Conservation (phyloP, 345 rosid genomes). For the Camelina neglecta region DNA sequence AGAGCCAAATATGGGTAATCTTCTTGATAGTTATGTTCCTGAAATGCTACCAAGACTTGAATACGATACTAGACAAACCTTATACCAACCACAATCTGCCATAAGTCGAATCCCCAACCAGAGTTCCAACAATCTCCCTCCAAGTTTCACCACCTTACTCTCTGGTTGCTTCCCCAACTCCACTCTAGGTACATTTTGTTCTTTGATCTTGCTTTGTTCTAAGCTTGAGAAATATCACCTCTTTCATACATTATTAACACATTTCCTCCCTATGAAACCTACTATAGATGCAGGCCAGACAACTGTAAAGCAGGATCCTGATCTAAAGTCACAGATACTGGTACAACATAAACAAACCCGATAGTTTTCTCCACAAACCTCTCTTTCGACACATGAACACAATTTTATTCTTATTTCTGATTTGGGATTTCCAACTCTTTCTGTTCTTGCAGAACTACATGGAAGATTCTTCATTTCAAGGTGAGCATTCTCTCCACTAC, state of each 20-base stretch:
- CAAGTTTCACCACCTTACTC: slow-evolving; percentile 79
- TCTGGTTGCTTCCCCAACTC: slow-evolving; percentile 57
- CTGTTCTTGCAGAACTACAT: slow-evolving; percentile 65
- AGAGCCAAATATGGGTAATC: slow-evolving; percentile 40
- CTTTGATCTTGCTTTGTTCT: slow-evolving; percentile 26
- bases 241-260: slow-evolving; percentile 29
- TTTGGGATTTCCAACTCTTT: slow-evolving; percentile 22
- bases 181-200: slow-evolving; percentile 50
- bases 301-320: slow-evolving; percentile 45
- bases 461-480: slow-evolving; percentile 90
- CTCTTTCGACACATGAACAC: slow-evolving; percentile 12
- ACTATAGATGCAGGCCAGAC: slow-evolving; percentile 49
- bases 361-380: background rate
- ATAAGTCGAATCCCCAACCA: slow-evolving; percentile 38
- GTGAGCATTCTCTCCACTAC: slow-evolving; percentile 47
- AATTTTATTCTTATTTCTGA: slow-evolving; percentile 31
- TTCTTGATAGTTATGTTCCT: slow-evolving; percentile 20
- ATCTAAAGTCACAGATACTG: slow-evolving; percentile 75
- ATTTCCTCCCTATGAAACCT: slow-evolving; percentile 27
- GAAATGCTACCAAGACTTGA: slow-evolving; percentile 45
- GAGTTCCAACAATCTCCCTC: slow-evolving; percentile 57
- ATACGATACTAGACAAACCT: slow-evolving; percentile 51
- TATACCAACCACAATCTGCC: slow-evolving; percentile 36
- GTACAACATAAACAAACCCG: slow-evolving; percentile 46
- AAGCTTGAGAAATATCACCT: slow-evolving; percentile 16